phyloP scores from a whole-genome alignment of 192 early-diverging fungal genomes.

The Coemansia sp. region DNA sequence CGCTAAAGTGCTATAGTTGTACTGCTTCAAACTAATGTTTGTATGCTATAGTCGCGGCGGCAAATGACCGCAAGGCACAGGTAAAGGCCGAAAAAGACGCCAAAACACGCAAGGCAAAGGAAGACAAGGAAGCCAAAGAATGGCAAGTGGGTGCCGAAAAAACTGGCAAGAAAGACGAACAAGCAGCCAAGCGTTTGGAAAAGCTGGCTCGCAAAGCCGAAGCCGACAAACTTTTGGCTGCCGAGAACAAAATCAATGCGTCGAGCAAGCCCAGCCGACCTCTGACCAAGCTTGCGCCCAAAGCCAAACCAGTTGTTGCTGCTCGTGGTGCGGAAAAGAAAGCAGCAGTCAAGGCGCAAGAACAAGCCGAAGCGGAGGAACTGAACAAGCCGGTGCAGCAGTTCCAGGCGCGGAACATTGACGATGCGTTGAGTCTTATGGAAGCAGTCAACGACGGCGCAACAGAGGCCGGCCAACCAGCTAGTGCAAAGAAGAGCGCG shows the following conservation, averaged over 20 bases:
- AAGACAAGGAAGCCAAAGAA: conserved; percentile 58
- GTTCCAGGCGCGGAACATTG: conserved; percentile 78
- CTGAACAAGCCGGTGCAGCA: conserved; percentile 53
- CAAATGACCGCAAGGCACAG: conserved; percentile 75
- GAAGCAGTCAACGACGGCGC: conserved; percentile 28
- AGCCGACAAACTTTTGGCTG: conserved; percentile 58
- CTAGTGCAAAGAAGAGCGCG: conserved; percentile 40
- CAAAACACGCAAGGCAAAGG: conserved; percentile 54
- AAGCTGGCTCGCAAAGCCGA: conserved; percentile 60
- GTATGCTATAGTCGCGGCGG: conserved; percentile 56
- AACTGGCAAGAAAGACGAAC: conserved; percentile 62
- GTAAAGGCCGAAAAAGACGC: conserved; percentile 62
- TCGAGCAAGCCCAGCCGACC: conserved; percentile 15
- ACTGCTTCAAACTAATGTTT: neutral
- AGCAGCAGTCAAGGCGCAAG: conserved; percentile 15
- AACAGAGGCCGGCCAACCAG: conserved; percentile 12
- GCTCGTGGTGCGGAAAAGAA: conserved; percentile 28
- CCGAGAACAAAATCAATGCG: conserved; percentile 58
- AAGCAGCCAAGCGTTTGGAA: conserved; percentile 58
- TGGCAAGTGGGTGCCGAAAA: conserved; percentile 72
- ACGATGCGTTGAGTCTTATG: conserved; percentile 82
- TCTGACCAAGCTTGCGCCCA: conserved; percentile 14
- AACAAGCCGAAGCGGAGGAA: conserved; percentile 7
- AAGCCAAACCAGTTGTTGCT: conserved; percentile 6
- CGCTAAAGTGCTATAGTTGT: too few relatives aligned